These are phyloP conservation scores for Aspergillus pseudotamarii DNA, from an alignment of 2,329 filamentous ascomycete genomes.

Conservation along the genomic window DNA sequence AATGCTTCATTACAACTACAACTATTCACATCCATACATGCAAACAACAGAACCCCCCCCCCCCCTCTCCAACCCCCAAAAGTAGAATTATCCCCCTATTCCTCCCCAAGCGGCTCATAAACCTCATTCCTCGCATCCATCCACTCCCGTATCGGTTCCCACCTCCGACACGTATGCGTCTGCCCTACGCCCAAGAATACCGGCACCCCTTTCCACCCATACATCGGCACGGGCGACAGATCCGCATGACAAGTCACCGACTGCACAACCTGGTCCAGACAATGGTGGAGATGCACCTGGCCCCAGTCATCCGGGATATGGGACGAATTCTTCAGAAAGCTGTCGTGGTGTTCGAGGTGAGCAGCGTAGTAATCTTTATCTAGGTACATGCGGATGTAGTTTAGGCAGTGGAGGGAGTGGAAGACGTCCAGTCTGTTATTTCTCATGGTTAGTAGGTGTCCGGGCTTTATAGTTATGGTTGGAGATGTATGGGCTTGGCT, in stretches of 20 bases:
- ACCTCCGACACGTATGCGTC: not conserved
- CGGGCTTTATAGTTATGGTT: accelerated
- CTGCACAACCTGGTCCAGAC: not conserved
- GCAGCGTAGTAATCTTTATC: not conserved
- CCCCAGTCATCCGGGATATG: not conserved
- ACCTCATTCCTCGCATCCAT: not conserved
- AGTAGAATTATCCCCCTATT: not conserved
- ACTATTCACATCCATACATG: not conserved
- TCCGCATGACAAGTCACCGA: not conserved
- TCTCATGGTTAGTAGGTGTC: too few species aligned
- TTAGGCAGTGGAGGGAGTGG: not conserved
- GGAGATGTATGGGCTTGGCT: too few species aligned
- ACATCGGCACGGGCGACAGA: not conserved
- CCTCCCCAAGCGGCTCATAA: not conserved
- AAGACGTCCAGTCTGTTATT: not conserved
- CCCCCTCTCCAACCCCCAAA: not conserved
- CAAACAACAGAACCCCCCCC: not conserved
- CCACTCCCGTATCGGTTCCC: not conserved
- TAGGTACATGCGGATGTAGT: not conserved
- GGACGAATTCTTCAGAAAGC: not conserved
- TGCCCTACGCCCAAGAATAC: not conserved
- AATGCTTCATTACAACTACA: not conserved
- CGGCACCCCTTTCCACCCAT: not conserved
- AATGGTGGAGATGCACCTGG: not conserved
- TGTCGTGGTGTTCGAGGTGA: not conserved